Base-by-base conservation (phyloP, 306 rosid genomes). In the Sechiopsis laciniata region DNA sequence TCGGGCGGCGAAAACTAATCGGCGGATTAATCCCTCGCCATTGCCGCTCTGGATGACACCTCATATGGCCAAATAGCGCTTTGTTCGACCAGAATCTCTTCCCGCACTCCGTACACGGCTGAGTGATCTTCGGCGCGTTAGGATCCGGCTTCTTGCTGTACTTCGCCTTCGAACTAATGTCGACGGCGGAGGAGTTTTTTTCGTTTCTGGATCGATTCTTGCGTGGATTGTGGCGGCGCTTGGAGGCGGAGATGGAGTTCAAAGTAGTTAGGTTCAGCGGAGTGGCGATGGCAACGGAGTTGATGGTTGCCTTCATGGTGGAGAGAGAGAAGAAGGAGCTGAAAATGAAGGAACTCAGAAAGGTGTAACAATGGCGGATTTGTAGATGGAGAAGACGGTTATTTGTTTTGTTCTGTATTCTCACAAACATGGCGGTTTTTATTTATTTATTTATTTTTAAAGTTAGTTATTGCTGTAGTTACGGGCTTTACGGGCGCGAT, bases 11-110 rank as follows among this genome's bases (percentile, higher is more conserved):
- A 74, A 80, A 15, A 37, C 75, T 79, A 0, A 78, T 62, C 0
- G 96, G 97, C 1, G 97, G 96, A 19, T 84, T 84, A 7, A 92
- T 92, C 0, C 97, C 97, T 0, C 96, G 84, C 97, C 97, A 92
- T 14, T 79, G 81, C 0, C 96, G 95, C 60, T 94, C 98, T 0
- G 98, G 98, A 75, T 89, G 98, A 70, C 98, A 94, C 7, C 98
- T 82, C 98, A 94, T 94, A 84, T 94, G 98, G 0, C 98, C 98
- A 29, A 82, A 88, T 5, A 94, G 84, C 7, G 98, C 98, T 78
- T 94, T 94, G 85, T 84, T 79, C 0, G 98, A 88, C 89, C 91
- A 87, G 81, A 94, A 94, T 62, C 63, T 82, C 84, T 81, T 86
- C 0, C 96, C 97, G n/a, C 98, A 94, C 69, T 90, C 97, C 6